Evolutionary conservation across 176 grass and related monocot genomes (phyloP), one percentile per base, ranked within the genome.

Genomic region (Puya raimondii): DNA sequence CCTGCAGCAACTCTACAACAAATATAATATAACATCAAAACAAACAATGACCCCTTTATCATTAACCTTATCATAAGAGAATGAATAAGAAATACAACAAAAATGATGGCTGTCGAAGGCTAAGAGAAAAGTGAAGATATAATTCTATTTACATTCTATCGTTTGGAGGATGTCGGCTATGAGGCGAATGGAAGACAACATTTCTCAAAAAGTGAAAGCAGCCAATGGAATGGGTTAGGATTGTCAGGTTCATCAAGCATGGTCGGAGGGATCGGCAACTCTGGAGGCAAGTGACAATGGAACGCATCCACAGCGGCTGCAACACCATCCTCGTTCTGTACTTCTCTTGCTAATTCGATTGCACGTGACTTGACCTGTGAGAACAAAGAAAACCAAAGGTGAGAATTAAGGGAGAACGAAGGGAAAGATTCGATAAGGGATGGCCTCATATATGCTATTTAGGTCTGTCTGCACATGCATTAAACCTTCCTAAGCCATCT

Each of bases 301-400:
- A 97, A 97, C 53, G 89, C 67, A 59, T 89, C 79, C 72, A 92
- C 89, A 67, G 94, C 94, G 26, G 85, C 83, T 42, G 86, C 86
- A 2, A 90, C 89, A 20, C 94, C 94, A 77, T 97, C 89, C 79
- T 93, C 94, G 51, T 97, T 90, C 53, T 91, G 86, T 83, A 93
- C 83, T 61, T 84, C 73, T 80, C 76, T 93, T 17, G 86, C 89
- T 51, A 97, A 61, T 66, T 97, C 89, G 74, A 83, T 73, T 6
- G 89, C 71, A 64, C 72, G 79, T 72, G 74, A 87, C 74, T 93
- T 97, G 70, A 93, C 94, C 94, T 97, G 68, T 15, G 67, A 27
- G 51, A 48, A 66, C 69, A 5, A 67, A 75, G 42, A 72, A 26
- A 50, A 61, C 16, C 56, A 61, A 61, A 61, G 56, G 22, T 61